phyloP scores from a whole-genome alignment of 768 basidiomycete genomes.

The Auriscalpium orientale region DNA sequence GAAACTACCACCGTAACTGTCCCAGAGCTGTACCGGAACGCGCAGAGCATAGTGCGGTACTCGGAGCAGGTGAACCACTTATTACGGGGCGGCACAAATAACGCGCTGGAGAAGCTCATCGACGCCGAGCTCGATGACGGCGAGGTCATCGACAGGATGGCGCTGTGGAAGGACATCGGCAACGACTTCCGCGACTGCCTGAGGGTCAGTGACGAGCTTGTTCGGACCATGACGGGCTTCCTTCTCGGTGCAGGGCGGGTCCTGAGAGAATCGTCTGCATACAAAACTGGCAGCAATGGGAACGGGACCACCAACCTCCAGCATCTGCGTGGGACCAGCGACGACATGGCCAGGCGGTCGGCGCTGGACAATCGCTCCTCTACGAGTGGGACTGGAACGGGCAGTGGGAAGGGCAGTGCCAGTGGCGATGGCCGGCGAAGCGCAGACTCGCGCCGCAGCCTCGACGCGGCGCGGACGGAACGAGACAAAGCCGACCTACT shows the following conservation, averaged over 20 bases:
- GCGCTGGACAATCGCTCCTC: constrained; percentile 25
- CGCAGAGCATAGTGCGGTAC: constrained; percentile 54
- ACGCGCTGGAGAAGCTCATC: constrained; percentile 67
- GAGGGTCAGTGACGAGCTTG: constrained; percentile 70
- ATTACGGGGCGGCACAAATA: constrained; percentile 45
- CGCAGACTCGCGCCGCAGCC: constrained; percentile 38
- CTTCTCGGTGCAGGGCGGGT: constrained; percentile 68
- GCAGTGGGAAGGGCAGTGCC: constrained; percentile 17
- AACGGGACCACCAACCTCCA: constrained; percentile 24
- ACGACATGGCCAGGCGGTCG: constrained; percentile 32
- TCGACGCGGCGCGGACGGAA: constrained; percentile 28
- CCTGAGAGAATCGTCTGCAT: constrained; percentile 44
- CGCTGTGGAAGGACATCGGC: constrained; percentile 63
- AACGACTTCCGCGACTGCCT: constrained; percentile 66
- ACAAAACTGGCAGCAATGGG: constrained; percentile 3
- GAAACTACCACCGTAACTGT: constrained; percentile 32
- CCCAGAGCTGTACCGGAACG: constrained; percentile 51
- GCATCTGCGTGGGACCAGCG: constrained; percentile 47
- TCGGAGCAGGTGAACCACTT: constrained; percentile 63
- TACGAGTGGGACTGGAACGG: constrained; percentile 7
- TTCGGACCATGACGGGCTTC: constrained; percentile 68
- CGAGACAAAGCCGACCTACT: constrained; percentile 18
- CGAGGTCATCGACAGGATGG: constrained; percentile 32
- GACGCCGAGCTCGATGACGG: constrained; percentile 58
- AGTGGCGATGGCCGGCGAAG: constrained; percentile 34